Base-by-base conservation (phyloP, 805 yeast species). In the Citeromyces nyonsensis region DNA sequence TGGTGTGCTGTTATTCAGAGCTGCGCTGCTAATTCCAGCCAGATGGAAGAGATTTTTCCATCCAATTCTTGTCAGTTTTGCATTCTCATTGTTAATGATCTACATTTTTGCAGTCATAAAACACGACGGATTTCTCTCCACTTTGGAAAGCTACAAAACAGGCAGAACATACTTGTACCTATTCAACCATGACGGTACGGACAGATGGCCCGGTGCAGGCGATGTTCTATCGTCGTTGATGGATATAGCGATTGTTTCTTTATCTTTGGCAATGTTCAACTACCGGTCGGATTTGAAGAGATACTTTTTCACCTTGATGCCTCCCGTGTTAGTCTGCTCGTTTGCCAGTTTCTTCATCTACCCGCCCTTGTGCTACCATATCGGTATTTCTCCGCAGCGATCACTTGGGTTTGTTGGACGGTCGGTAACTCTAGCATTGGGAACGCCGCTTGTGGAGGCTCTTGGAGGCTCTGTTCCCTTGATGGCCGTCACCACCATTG, bases 351-450 rank as follows among this genome's bases (percentile, higher is more conserved):
- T 76, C 45, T 74, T 78, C 52, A 54, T 69, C 6, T 80, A 81
- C 44, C 94, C 94, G 1, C 63, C 80, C 2, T 44, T 78, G 10
- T 73, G 85, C 43, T 66, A 66, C 47, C 64, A 66, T 9, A 52
- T 81, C 20, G 85, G 85, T 1, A 73, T 81, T 4, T 60, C 73
- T 5, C 44, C 80, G 0, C 50, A 58, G 15, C 54, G 79, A 18
- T 62, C 86, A 1, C 59, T 81, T 24, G 91, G 88, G 1, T 80
- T 78, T 46, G 76, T 80, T 2, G 88, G 86, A 2, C 57, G 93
- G 37, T 74, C 83, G 8, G 83, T 77, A 11, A 81, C 94, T 0
- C 60, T 80, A 42, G 88, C 91, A 0, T 56, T 81, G 30, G 93
- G 91, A 1, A 69, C 81, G 0, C 94, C 93, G 2, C 60, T 80